Base-by-base conservation (phyloP, 1,284 basidiomycete genomes). In the Sphaerobolus stellatus region DNA sequence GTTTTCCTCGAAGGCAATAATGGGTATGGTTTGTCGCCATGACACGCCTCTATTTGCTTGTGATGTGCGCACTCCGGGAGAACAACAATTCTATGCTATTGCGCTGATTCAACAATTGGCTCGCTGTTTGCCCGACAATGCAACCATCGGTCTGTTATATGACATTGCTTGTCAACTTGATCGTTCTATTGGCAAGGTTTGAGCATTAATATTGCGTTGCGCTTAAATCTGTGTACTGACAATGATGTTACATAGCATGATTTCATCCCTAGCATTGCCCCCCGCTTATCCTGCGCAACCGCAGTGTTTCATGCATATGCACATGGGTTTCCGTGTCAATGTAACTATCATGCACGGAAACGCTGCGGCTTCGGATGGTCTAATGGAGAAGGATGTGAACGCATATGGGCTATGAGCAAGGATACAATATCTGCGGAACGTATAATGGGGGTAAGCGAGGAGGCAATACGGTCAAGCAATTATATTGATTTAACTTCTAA, bases 381-480 rank as follows among this genome's bases (percentile, higher is more conserved):
- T 1, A 63, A 72, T 63, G 71, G 71, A 6, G 71, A 72, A 57
- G 70, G 71, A 5, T 68, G 66, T 57, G 69, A 74, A 50, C 38
- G 64, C 4, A 62, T 73, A 44, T 74, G 70, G 71, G 14, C 20
- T 9, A 11, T 43, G 11, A 43, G 41, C 20, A 43, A 11, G 41
- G 24, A 43, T 43, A 36, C 33, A 36, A 36, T 36, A 11, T 11
- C 11, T 11, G 33, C 33, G 11, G 33, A 36, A n/a, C 11, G 41
- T 13, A 43, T 43, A 9, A 43, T 43, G 41, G 41, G 41, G 20
- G 41, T 43, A 43, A 43, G 41, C n/a, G n/a, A n/a, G n/a, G n/a
- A n/a, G n/a, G 9, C 9, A 13, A 43, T 43, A 22, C 41, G 14
- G 9, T 13, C 41, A 11, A 9, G 14, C 20, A 11, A 16, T 9